Percentiles rank a stretch among this genome's conserved stretches.
Conservation (phyloP, 2,329 filamentous ascomycete genomes). For the Thelonectria discophora region DNA sequence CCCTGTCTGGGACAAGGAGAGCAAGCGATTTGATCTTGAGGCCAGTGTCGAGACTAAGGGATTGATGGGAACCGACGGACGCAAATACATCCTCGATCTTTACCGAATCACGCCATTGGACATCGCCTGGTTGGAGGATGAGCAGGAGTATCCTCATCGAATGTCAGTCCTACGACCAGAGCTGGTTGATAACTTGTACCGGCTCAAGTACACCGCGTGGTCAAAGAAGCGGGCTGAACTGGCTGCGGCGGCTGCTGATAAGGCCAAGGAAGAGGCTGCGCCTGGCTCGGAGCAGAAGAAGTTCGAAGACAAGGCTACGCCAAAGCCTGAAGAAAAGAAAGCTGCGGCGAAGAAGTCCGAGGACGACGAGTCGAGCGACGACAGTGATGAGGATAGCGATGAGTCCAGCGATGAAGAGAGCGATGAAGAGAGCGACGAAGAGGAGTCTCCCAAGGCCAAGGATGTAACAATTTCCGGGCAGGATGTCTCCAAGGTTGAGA, state of each 20-base stretch:
- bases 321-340: constrained; percentile 40
- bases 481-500: too few species aligned
- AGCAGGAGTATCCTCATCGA: constrained; percentile 80
- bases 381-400: constrained; percentile 38
- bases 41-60: constrained; percentile 98
- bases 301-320: constrained; percentile 35
- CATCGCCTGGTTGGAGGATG: constrained; percentile 84
- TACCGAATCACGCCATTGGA: constrained; percentile 95
- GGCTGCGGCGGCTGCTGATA: constrained; percentile 52
- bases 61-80: constrained; percentile 92
- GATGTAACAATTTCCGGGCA: too few species aligned
- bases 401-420: constrained; percentile 32
- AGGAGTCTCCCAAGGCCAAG: constrained; percentile 35
- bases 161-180: constrained; percentile 96
- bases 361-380: constrained; percentile 45
- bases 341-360: constrained; percentile 26
- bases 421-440: constrained; percentile 45
- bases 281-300: constrained; percentile 46
- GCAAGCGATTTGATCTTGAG: constrained; percentile 88
- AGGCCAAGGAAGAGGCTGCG: too few species aligned
- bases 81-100: constrained; percentile 96
- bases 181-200: constrained; percentile 85
- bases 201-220: constrained; percentile 88
- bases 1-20: constrained; percentile 97
- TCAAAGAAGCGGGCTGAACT: constrained; percentile 79